Conservation (phyloP, 371 early-diverging fungal genomes). For the Basidiobolus meristosporus region DNA sequence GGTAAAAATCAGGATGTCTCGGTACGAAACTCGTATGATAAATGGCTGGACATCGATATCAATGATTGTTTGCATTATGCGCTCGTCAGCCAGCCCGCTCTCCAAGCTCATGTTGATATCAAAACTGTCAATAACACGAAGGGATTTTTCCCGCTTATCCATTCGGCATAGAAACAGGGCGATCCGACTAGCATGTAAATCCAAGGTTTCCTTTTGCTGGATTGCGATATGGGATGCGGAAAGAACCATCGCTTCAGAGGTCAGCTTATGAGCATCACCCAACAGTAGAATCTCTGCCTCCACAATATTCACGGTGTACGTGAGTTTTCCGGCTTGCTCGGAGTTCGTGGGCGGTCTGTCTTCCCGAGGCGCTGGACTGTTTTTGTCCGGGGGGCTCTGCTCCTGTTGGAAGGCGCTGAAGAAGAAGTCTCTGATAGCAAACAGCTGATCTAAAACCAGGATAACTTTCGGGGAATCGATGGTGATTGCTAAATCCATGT, state of each 20-base stretch:
- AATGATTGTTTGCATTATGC: constrained; percentile 30
- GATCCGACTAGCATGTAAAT: constrained; percentile 54
- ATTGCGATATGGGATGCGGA: constrained; percentile 57
- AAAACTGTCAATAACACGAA: constrained; percentile 80
- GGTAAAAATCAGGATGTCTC: constrained; percentile 63
- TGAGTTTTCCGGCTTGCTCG: neutral
- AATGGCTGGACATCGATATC: constrained; percentile 38
- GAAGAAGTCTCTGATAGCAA: constrained; percentile 48
- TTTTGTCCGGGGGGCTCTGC: no score
- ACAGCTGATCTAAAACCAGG: constrained; percentile 66
- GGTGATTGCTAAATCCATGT: constrained; percentile 28
- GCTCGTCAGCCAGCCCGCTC: constrained; percentile 27
- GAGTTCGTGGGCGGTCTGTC: constrained; percentile 1
- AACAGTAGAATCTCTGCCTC: constrained; percentile 76
- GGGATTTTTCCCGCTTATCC: constrained; percentile 56
- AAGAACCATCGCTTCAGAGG: constrained; percentile 79
- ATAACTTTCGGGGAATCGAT: constrained; percentile 70
- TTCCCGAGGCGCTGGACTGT: neutral
- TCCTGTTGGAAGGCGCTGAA: constrained; percentile 23
- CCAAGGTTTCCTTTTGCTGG: constrained; percentile 54
- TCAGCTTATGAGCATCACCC: constrained; percentile 42
- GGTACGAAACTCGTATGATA: constrained; percentile 51
- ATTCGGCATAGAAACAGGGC: constrained; percentile 86
- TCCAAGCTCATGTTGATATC: constrained; percentile 64
- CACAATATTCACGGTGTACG: constrained; percentile 31